Conservation (phyloP, 192 early-diverging fungal genomes). For the Lunasporangiospora selenospora region DNA sequence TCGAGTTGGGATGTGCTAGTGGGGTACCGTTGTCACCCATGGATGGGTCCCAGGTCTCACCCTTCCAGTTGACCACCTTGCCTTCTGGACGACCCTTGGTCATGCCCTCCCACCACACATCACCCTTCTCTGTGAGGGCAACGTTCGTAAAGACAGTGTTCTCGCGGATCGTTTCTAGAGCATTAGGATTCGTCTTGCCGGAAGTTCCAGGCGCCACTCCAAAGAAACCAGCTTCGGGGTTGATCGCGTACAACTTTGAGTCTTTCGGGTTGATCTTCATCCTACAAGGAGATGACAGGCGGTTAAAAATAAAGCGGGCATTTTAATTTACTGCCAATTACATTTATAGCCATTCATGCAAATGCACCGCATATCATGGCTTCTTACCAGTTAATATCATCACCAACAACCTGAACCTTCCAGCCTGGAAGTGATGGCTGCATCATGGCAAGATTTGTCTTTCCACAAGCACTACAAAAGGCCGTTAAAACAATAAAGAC, state of each 20-base stretch:
- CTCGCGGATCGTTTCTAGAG: constrained; percentile 34
- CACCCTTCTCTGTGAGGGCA: constrained; percentile 27
- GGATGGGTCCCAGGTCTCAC: constrained; percentile 33
- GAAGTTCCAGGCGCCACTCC: constrained; percentile 47
- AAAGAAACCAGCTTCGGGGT: constrained; percentile 51
- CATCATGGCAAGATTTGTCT: constrained; percentile 46
- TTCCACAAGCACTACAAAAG: constrained; percentile 41
- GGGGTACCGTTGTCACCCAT: constrained; percentile 39
- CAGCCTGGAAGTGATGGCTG: constrained; percentile 42
- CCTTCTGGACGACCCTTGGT: constrained; percentile 29
- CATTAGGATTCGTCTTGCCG: constrained; percentile 42
- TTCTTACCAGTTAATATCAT: constrained; percentile 46
- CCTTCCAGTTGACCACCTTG: constrained; percentile 42
- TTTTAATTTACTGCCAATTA: no score
- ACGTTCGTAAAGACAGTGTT: constrained; percentile 46
- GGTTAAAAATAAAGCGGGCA: no score
- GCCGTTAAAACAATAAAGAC: no score
- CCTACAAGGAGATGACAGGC: constrained; percentile 17
- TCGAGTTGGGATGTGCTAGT: constrained; percentile 40
- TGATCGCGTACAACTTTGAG: constrained; percentile 42
- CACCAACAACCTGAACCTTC: constrained; percentile 44
- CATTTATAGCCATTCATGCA: no score
- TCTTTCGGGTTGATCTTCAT: constrained; percentile 40
- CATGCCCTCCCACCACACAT: constrained; percentile 50
- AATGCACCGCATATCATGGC: no score